Base-by-base conservation (phyloP, 306 rosid genomes). In the Potentilla sterilis region DNA sequence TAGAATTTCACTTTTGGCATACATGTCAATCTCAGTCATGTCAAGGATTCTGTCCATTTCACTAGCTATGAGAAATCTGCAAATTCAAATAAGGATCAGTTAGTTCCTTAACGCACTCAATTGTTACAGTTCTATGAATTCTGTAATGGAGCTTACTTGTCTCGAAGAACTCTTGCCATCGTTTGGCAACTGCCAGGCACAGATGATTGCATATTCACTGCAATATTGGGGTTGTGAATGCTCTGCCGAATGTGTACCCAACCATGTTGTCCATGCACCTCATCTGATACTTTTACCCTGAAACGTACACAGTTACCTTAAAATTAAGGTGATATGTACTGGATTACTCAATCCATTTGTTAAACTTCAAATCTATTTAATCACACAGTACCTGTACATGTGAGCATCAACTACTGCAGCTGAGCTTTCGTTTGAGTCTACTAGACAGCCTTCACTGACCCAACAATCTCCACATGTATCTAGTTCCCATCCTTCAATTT, bases 401-500 rank as follows among this genome's bases (percentile, higher is more conserved):
- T 73, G 87, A 79, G 97, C 98, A 69, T 94, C 97, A 78, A 94
- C 80, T 35, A 88, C 87, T 38, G 92, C 72, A 58, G 93, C 77
- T 7, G 93, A 89, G 9, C 81, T 65, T 16, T 91, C 96, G 54
- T 85, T 84, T 68, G 86, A 79, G 84, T 91, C 95, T 24, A 87
- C 92, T 41, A 94, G 88, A 71, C 98, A 91, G 49, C 94, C 97
- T 73, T 91, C 98, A 38, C 96, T 90, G 64, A 94, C 98, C 98
- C 98, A 94, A 79, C 98, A 94, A 79, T 90, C 87, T 78, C 97
- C 95, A 77, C 98, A 94, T 21, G 90, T 81, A 51, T 91, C 97
- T 73, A 94, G 78, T 38, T 91, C 96, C 98, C 97, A 94, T 75
- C 96, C 98, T 83, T 85, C 86, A 55, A 91, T 77, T 76, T 83